A percentile compares a stretch with the other conserved stretches of the same genome.
These are phyloP conservation scores for Saccharomycopsis fodiens DNA, from an alignment of 805 yeast species.

Conservation along the genomic window DNA sequence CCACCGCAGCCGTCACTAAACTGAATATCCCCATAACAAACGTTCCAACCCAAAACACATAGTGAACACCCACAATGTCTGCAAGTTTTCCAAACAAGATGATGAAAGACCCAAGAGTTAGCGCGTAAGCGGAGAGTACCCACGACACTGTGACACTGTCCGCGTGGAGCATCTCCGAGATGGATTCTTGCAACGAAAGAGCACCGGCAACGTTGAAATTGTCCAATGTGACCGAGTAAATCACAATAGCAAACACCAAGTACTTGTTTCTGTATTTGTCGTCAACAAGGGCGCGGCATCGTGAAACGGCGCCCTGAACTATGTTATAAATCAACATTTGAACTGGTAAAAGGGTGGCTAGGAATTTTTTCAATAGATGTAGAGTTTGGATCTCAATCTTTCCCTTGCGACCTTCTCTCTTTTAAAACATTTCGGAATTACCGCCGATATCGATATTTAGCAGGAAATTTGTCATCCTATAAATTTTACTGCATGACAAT, in stretches of 20 bases:
- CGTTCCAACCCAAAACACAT: background rate
- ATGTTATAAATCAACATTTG: too few species aligned
- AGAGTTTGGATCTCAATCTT: too few species aligned
- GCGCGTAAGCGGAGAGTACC: too few species aligned
- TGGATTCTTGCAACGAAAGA: constrained; percentile 1
- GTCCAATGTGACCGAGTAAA: constrained; percentile 20
- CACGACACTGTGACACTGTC: constrained; percentile 17
- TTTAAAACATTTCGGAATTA: too few species aligned
- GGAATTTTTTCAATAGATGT: too few species aligned
- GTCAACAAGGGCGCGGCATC: background rate
- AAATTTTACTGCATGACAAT: too few species aligned
- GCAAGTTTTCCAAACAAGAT: constrained; percentile 35
- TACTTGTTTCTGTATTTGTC: background rate
- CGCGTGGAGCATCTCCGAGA: constrained; percentile 4
- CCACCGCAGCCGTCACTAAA: background rate
- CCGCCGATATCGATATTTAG: too few species aligned
- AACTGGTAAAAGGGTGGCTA: too few species aligned
- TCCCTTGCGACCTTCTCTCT: too few species aligned
- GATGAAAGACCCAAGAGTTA: constrained; percentile 39
- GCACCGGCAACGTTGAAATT: constrained; percentile 14
- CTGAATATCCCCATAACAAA: background rate
- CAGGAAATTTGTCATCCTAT: too few species aligned
- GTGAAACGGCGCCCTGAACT: too few species aligned
- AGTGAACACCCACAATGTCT: constrained; percentile 29
- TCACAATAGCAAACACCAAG: constrained; percentile 7